Evolutionary conservation across 2,329 filamentous ascomycete species (phyloP), one percentile per base, ranked within the genome.

Genomic region (Botrytis fabae): DNA sequence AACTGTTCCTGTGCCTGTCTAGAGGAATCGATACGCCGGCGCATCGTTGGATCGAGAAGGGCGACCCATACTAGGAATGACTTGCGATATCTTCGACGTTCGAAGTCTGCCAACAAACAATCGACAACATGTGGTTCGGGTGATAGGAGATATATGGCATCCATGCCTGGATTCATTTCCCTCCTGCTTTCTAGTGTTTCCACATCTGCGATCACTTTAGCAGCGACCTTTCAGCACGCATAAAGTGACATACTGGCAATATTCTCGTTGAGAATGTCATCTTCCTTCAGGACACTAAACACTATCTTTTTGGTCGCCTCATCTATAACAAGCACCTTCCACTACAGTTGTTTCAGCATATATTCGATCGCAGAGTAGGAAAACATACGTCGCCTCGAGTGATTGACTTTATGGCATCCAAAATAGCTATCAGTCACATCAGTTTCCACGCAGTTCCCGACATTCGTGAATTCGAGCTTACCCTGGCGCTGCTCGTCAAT

Each of bases 181-280:
- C 96, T 90, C 79, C 90, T 91, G 75, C 96, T 90, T 85, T 98
- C 95, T 83, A 99, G 97, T 80, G 90, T 90, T 86, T 98, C 95
- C 82, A 99, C 95, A 83, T 97, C 95, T 97, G 82, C 74, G 35
- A 73, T 74, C 69, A 64, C 72, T 59, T 76, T 70, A 76, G 74
- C 59, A 74, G 60, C 61, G 70, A 22, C 60, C 69, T 32, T 32
- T 25, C 44, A 48, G 22, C 10, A 25, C 28, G n/a, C 28, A 25
- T 28, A 64, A 40, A 25, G 44, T 6, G n/a, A 80, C 80, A 63
- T 78, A 97, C 95, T 97, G 78, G 95, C 95, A 83, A 99, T 93
- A 82, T 97, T 97, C 83, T 94, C 90, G 82, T 97, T 97, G 84
- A 99, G 91, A 77, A 99, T 97, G 80, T 98, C 94, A 89, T 99